Evolutionary conservation across 2,329 filamentous ascomycete species (phyloP), one percentile per base, ranked within the genome.

Genomic region (Arthrobotrys musiformis): DNA sequence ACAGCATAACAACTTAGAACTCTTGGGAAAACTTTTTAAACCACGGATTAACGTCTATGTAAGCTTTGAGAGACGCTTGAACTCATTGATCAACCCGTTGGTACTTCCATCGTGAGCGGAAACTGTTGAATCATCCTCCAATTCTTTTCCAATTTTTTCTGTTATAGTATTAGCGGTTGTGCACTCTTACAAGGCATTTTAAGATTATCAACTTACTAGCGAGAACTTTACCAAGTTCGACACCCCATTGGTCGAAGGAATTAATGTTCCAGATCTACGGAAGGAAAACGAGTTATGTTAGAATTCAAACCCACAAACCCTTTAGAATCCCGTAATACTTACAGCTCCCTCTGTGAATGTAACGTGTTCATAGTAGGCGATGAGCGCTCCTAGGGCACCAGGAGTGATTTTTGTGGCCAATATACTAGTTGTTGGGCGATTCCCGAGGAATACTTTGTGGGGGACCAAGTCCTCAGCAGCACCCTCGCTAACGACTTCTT

Each of bases 361-460:
- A 78, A 98, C 86, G 86, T 99, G 95, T 88, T 99, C 95, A 85
- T 99, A 99, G 89, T 98, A 99, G 80, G 93, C 94, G 81, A 99
- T 99, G 81, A 99, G 86, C 2, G 95, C 94, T 83, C 95, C 95
- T 56, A 99, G 89, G 82, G 97, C 93, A 48, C 91, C 93, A 7
- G 95, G 95, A 17, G 95, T 97, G 83, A 99, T 98, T 87, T 93
- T 91, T 81, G 94, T 92, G 50, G 94, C 93, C 19, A 99, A 88
- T 82, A 99, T 97, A 81, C 92, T 95, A 28, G 95, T 99, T 7
- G 95, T 99, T 35, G 95, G 95, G 68, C 95, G 90, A 89, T 99
- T 99, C 80, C 95, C 95, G 63, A 97, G 86, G 91, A 99, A 99
- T 78, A 96, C 95, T 90, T 99, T 99, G 90, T 99, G 95, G n/a